phyloP scores from a whole-genome alignment of 495 filamentous ascomycete species.

The Hypoxylon fragiforme region DNA sequence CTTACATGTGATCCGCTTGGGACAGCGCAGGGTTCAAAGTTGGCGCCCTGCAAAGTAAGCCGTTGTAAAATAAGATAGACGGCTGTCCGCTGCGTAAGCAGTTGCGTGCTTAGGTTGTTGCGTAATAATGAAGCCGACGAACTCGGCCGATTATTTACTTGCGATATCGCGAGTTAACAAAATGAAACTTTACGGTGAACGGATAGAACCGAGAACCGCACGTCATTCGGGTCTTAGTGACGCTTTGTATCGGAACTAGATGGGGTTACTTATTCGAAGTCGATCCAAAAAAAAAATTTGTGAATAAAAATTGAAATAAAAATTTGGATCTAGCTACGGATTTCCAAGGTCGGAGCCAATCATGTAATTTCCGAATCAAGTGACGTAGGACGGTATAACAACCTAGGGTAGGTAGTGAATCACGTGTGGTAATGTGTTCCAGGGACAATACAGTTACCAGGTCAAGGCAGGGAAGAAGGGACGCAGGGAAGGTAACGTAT shows the following conservation, averaged over 20 bases:
- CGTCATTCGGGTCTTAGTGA: neutral
- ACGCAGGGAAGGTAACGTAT: neutral
- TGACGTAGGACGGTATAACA: no score
- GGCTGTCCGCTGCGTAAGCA: neutral
- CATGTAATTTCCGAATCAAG: no score
- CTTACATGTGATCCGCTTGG: neutral
- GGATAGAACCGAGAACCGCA: neutral
- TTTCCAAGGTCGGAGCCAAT: no score
- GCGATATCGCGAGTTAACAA: constrained; percentile 25
- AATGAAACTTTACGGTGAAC: neutral
- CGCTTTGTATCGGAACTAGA: constrained; percentile 22
- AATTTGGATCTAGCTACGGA: no score
- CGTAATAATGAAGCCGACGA: neutral
- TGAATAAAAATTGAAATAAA: no score
- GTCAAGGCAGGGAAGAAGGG: no score
- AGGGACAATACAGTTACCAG: no score
- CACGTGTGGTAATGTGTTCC: neutral
- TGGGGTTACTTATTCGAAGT: constrained; percentile 2
- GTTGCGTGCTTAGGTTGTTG: neutral
- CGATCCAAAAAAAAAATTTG: constrained; percentile 9
- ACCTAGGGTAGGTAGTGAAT: constrained; percentile 6
- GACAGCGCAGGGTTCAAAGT: neutral
- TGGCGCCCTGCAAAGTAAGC: neutral
- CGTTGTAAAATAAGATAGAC: neutral
- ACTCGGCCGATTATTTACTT: constrained; percentile 25